Conservation (phyloP, 108 stramenopile genomes). For the Schizochytrium sp. region DNA sequence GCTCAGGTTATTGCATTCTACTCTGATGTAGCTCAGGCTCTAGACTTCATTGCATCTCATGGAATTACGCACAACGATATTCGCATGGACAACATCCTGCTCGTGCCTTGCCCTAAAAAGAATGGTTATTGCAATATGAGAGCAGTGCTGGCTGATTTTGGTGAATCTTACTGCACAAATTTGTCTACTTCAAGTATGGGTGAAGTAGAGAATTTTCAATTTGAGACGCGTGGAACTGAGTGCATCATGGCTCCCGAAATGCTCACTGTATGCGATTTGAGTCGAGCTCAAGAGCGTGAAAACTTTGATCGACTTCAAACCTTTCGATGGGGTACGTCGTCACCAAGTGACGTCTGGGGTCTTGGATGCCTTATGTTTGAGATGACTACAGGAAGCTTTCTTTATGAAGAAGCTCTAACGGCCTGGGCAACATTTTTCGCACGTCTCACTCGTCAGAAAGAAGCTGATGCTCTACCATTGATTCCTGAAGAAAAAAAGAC, state of each 20-base stretch:
- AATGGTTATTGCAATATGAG: neutral
- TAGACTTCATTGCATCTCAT: neutral
- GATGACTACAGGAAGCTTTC: neutral
- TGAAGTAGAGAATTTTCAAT: neutral
- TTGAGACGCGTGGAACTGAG: conserved; percentile 35
- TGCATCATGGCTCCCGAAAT: conserved; percentile 50
- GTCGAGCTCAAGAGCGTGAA: conserved; percentile 3
- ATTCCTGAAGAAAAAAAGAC: neutral
- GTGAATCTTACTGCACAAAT: neutral
- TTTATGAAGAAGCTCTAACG: conserved; percentile 27
- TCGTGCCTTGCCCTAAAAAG: neutral
- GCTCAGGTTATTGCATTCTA: neutral
- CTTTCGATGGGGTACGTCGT: conserved; percentile 8
- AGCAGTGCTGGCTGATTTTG: conserved; percentile 51
- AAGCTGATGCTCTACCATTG: conserved; percentile 5
- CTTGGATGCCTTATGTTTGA: conserved; percentile 49
- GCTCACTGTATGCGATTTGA: conserved; percentile 11
- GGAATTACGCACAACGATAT: conserved; percentile 29
- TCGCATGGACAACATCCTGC: conserved; percentile 16
- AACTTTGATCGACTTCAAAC: conserved; percentile 8
- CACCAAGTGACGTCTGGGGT: conserved; percentile 39
- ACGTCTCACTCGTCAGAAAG: neutral
- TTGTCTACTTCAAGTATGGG: neutral
- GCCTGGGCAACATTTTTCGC: conserved; percentile 48
- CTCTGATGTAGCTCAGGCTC: neutral